Conservation (phyloP, 179 eudicot genomes). For the Kewa caespitosa region DNA sequence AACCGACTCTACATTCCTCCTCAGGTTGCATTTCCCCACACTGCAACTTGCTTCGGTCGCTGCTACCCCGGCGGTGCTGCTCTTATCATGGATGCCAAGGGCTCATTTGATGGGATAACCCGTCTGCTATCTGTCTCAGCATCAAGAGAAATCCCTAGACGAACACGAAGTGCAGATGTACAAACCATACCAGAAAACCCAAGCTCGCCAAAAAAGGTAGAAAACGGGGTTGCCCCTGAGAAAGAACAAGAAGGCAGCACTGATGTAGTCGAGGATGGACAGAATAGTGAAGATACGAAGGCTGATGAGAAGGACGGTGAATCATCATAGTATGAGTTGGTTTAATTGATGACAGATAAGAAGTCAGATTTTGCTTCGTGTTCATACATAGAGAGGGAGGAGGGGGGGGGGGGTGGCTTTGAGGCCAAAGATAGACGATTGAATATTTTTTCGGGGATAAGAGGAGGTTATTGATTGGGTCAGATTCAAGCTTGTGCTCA, state of each 20-base stretch:
- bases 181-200: constrained; percentile 54
- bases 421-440: neutral
- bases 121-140: constrained; percentile 69
- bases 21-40: constrained; percentile 83
- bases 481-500: neutral
- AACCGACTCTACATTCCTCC: neutral
- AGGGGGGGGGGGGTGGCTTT: neutral
- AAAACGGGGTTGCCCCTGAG: constrained; percentile 51
- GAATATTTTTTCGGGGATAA: neutral
- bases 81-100: constrained; percentile 60
- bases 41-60: constrained; percentile 85
- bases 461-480: neutral
- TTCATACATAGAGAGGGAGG: neutral
- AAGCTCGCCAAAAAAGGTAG: constrained; percentile 35
- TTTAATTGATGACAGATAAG: neutral
- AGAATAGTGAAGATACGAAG: constrained; percentile 20
- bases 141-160: constrained; percentile 57
- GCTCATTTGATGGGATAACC: constrained; percentile 65
- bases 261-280: constrained; percentile 29
- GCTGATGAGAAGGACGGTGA: constrained; percentile 31
- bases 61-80: constrained; percentile 82
- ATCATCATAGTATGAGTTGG: neutral
- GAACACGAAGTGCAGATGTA: constrained; percentile 31
- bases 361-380: neutral
- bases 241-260: constrained; percentile 33